Conservation (phyloP, 73 alveolate genomes). For the Paramecium octaurelia region DNA sequence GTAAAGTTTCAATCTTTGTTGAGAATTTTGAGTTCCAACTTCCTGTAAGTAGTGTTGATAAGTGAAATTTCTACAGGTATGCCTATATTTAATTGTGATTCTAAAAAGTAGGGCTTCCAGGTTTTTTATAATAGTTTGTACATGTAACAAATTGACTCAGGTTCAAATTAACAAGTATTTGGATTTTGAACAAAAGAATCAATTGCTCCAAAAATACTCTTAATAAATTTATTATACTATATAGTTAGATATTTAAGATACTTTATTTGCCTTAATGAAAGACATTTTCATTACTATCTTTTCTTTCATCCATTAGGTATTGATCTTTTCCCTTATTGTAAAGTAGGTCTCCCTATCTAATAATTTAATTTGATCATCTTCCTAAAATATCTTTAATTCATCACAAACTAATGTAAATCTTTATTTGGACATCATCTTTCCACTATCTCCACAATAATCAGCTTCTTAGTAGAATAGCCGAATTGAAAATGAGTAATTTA, state of each 20-base stretch:
- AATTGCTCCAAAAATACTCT: not conserved
- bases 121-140: not conserved
- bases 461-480: constrained; percentile 5
- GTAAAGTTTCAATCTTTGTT: not conserved
- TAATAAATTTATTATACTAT: not conserved
- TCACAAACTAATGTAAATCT: constrained; percentile 28
- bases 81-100: not conserved
- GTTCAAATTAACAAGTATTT: not conserved
- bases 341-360: not conserved
- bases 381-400: constrained; percentile 13
- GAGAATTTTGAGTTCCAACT: not conserved
- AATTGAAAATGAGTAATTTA: not conserved
- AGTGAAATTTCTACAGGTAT: not conserved
- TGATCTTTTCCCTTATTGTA: not conserved
- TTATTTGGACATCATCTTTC: constrained; percentile 17
- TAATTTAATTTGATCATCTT: not conserved
- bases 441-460: not conserved
- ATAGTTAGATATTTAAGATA: too few species aligned
- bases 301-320: not conserved
- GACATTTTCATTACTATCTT: constrained; percentile 20
- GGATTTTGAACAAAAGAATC: not conserved
- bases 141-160: not conserved
- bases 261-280: constrained; percentile 14
- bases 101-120: not conserved
- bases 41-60: not conserved